These are phyloP conservation scores for Diaporthe citri DNA, from an alignment of 2,329 filamentous ascomycete species.

Conservation along the genomic window DNA sequence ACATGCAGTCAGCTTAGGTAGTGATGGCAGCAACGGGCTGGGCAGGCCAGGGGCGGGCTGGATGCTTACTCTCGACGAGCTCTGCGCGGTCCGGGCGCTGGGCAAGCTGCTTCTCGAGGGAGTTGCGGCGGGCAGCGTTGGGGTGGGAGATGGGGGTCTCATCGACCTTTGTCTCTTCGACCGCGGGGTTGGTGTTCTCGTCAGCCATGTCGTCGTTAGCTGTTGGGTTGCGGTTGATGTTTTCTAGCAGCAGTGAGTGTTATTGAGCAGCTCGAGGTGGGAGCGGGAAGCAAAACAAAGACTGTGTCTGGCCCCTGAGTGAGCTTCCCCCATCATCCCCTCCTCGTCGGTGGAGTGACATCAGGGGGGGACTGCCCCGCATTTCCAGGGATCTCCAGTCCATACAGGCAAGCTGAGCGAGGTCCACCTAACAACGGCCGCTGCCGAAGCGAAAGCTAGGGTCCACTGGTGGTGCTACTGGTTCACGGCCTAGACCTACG, in stretches of 20 bases:
- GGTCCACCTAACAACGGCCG: conserved; percentile 18
- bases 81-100: conserved; percentile 81
- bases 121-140: conserved; percentile 72
- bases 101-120: conserved; percentile 78
- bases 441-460: conserved; percentile 19
- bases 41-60: not conserved
- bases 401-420: not conserved
- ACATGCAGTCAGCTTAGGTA: conserved; percentile 19
- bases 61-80: conserved; percentile 79
- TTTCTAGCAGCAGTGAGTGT: not conserved
- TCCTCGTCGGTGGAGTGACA: conserved; percentile 22
- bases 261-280: not conserved
- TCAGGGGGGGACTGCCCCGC: conserved; percentile 19
- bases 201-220: conserved; percentile 53
- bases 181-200: conserved; percentile 64
- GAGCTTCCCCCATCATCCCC: conserved; percentile 9
- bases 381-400: conserved; percentile 2
- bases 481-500: not conserved
- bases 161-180: conserved; percentile 62
- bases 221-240: not conserved
- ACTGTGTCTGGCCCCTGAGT: conserved; percentile 17
- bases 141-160: conserved; percentile 70
- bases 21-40: conserved; percentile 8
- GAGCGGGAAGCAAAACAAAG: not conserved
- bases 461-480: not conserved